Evolutionary conservation across 805 yeast genomes (phyloP), one percentile per base, ranked within the genome.

Genomic region (Saccharomycodes ludwigii): DNA sequence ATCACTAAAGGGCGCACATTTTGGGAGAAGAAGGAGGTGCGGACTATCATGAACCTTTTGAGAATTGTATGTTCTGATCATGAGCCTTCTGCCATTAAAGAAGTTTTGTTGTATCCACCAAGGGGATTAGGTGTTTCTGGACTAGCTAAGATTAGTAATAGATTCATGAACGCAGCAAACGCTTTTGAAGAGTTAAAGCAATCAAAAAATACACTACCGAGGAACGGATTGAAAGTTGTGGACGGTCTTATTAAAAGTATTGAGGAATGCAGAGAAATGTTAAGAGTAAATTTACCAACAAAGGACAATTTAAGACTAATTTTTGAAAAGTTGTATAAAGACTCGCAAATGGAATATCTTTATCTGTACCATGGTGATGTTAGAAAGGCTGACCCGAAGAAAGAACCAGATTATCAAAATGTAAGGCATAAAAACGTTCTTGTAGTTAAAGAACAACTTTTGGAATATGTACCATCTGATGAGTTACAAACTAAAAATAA

Each of bases 11-110:
- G 95, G 0, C 63, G 62, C 27, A 76, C 84, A 1, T 81, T 84
- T 44, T 82, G 93, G 88, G 83, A 79, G 24, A 53, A 77, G 24
- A 70, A 68, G 34, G 94, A 82, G 44, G 74, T 83, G 11, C 59
- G 63, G 15, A 54, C 70, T 1, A 63, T 81, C 35, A 38, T 84
- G 26, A 80, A 77, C 45, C 73, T 75, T 40, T 47, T 88, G 18
- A 64, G 84, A 20, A 71, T 76, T 2, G 58, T 81, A 4, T 62
- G 69, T 4, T 67, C 76, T 18, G 70, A 65, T 16, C 50, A 56
- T 32, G 94, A 84, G 47, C 57, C 66, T 35, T 49, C 71, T 18
- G 81, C 94, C 0, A 59, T 71, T 21, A 40, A 69, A 21, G 55
- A 83, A 21, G 63, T 77, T 1, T 39, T 85, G 18, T 66, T 68